phyloP scores from a whole-genome alignment of 2,329 filamentous ascomycete species.

The Tolypocladium album region DNA sequence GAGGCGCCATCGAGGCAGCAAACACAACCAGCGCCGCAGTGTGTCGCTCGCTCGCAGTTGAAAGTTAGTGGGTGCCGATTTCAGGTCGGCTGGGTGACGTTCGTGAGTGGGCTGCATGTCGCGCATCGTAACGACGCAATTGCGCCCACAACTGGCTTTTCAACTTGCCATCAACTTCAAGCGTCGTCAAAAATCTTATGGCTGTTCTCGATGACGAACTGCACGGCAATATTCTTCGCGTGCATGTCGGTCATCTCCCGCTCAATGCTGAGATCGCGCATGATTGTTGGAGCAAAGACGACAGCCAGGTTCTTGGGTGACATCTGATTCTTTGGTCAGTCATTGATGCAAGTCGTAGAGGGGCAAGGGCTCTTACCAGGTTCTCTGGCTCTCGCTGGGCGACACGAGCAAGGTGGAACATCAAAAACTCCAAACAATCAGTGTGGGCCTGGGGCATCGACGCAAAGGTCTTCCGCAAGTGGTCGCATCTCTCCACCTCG shows the following conservation, averaged over 20 bases:
- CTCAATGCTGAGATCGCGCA: slow-evolving; percentile 82
- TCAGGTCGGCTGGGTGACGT: no score
- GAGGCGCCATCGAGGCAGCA: neutral
- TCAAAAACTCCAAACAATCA: slow-evolving; percentile 84
- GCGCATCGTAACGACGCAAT: neutral
- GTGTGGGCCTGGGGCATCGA: slow-evolving; percentile 74
- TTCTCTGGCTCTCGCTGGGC: slow-evolving; percentile 76
- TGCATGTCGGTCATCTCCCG: slow-evolving; percentile 96
- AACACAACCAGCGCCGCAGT: neutral
- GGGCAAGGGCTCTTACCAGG: slow-evolving; percentile 41
- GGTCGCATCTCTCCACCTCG: slow-evolving; percentile 55
- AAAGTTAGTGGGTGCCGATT: neutral
- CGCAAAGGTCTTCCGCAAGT: slow-evolving; percentile 63
- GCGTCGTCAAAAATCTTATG: slow-evolving; percentile 61
- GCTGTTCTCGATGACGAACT: slow-evolving; percentile 88
- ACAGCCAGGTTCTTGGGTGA: slow-evolving; percentile 92
- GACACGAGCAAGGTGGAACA: slow-evolving; percentile 86
- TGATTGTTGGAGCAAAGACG: slow-evolving; percentile 95
- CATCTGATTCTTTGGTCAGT: slow-evolving; percentile 49
- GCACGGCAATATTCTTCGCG: slow-evolving; percentile 81
- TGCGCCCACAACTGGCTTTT: neutral
- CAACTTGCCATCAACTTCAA: slow-evolving; percentile 2
- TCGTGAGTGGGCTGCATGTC: neutral
- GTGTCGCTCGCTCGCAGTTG: neutral
- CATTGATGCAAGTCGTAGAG: neutral